These are phyloP conservation scores for Rhizophagus prolifer DNA, from an alignment of 192 early-diverging fungal genomes.

Conservation along the genomic window DNA sequence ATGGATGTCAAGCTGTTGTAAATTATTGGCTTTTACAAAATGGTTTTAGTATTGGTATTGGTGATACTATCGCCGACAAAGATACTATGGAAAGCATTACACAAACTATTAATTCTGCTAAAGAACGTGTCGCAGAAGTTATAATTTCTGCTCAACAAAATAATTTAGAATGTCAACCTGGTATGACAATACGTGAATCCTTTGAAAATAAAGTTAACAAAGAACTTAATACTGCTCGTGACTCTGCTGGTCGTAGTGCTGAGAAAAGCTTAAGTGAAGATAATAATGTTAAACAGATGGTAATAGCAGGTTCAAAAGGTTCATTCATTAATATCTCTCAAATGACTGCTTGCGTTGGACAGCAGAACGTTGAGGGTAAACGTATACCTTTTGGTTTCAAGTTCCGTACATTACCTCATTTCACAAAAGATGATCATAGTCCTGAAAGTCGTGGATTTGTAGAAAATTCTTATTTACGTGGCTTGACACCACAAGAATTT, in stretches of 20 bases:
- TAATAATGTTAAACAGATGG: constrained; percentile 98
- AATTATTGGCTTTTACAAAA: constrained; percentile 95
- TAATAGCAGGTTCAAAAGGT: constrained; percentile 93
- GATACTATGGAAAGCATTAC: constrained; percentile 79
- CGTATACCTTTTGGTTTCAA: constrained; percentile 97
- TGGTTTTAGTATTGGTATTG: constrained; percentile 96
- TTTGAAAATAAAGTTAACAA: constrained; percentile 88
- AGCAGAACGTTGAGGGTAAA: constrained; percentile 99
- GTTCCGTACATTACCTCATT: constrained; percentile 94
- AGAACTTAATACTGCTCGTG: constrained; percentile 88
- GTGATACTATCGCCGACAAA: constrained; percentile 92
- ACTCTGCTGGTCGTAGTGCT: constrained; percentile 85
- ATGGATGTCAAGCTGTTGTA: constrained; percentile 87
- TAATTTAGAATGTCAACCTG: constrained; percentile 79
- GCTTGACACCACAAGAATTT: constrained; percentile 96
- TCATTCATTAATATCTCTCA: constrained; percentile 96
- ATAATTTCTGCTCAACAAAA: constrained; percentile 83
- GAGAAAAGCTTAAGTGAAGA: constrained; percentile 79
- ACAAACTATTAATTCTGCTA: constrained; percentile 70
- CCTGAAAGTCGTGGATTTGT: constrained; percentile 90
- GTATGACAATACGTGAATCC: constrained; percentile 89
- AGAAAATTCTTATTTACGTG: constrained; percentile 86
- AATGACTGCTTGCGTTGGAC: constrained; percentile 98
- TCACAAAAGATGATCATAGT: constrained; percentile 94
- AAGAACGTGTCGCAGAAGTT: constrained; percentile 73